These are phyloP conservation scores for Eudorina sp. DNA, from an alignment of 139 green algal genomes.

Conservation along the genomic window DNA sequence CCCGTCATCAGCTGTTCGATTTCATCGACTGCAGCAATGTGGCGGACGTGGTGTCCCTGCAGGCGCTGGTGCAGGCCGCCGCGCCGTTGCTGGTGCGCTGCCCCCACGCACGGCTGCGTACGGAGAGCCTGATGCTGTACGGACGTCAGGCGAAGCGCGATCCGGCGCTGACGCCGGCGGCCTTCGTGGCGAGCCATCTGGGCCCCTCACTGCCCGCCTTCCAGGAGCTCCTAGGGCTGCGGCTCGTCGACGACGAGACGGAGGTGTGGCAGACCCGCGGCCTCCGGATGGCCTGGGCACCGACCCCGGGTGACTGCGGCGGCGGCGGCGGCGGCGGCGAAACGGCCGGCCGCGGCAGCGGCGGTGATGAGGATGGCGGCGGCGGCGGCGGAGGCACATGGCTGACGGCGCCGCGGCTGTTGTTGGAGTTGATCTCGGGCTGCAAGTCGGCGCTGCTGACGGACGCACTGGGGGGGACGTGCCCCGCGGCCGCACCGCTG, in stretches of 20 bases:
- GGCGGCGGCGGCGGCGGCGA: neutral
- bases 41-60: constrained; percentile 31
- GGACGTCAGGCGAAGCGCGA: neutral
- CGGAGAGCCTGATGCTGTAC: constrained; percentile 15
- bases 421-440: constrained; percentile 42
- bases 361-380: neutral
- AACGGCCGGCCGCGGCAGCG: neutral
- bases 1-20: constrained; percentile 38
- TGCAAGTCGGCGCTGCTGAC: constrained; percentile 2
- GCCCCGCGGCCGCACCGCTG: neutral
- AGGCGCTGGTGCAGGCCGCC: constrained; percentile 1
- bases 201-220: neutral
- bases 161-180: neutral
- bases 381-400: neutral
- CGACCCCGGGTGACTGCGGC: neutral
- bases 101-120: neutral
- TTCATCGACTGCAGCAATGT: constrained; percentile 58
- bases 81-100: neutral
- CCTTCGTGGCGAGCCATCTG: neutral
- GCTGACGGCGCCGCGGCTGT: constrained; percentile 34
- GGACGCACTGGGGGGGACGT: too few species aligned
- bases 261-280: neutral
- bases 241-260: neutral
- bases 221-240: constrained; percentile 27
- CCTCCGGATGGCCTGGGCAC: neutral